Percentiles rank a stretch among this genome's conserved stretches.
phyloP scores from a whole-genome alignment of 2,329 filamentous ascomycete genomes.

The Thermothelomyces thermophilus region DNA sequence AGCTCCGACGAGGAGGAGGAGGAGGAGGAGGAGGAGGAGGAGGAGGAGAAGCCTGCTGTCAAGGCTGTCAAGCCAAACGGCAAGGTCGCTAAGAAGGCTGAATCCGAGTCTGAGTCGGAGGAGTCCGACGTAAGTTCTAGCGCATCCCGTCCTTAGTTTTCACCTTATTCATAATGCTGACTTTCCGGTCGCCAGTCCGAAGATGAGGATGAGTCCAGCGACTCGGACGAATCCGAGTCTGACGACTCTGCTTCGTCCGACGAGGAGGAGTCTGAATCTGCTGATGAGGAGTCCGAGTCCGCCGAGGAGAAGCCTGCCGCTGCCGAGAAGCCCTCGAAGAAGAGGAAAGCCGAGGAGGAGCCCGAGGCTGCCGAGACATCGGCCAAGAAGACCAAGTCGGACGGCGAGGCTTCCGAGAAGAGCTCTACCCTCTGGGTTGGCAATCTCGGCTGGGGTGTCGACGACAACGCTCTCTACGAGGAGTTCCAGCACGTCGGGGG shows the following conservation, averaged over 20 bases:
- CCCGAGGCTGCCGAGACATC: constrained; percentile 38
- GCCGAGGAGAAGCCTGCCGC: constrained; percentile 31
- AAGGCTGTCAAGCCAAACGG: constrained; percentile 33
- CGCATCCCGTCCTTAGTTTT: not conserved
- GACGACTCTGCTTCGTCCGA: constrained; percentile 28
- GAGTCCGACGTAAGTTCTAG: constrained; percentile 20
- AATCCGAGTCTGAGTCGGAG: constrained; percentile 11
- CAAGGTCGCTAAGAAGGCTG: constrained; percentile 31
- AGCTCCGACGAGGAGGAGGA: constrained; percentile 34
- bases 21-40: constrained; percentile 34
- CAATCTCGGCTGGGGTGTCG: constrained; percentile 84
- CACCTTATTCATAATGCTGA: constrained; percentile 1
- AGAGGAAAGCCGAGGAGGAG: constrained; percentile 56
- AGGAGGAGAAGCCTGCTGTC: constrained; percentile 32
- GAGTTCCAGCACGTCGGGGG: constrained; percentile 78
- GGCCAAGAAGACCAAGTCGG: constrained; percentile 63
- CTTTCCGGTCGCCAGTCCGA: constrained; percentile 13
- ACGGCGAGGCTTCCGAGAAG: constrained; percentile 42
- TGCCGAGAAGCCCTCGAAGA: constrained; percentile 51
- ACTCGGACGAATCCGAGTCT: constrained; percentile 32
- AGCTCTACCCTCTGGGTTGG: constrained; percentile 76
- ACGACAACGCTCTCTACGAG: constrained; percentile 72
- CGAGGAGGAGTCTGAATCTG: constrained; percentile 31
- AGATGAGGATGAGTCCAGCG: constrained; percentile 31
- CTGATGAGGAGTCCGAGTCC: constrained; percentile 29